A percentile compares a stretch with the other conserved stretches of the same genome.
Evolutionary conservation across 306 rosid species (phyloP).

Genomic region (Castanea crenata): DNA sequence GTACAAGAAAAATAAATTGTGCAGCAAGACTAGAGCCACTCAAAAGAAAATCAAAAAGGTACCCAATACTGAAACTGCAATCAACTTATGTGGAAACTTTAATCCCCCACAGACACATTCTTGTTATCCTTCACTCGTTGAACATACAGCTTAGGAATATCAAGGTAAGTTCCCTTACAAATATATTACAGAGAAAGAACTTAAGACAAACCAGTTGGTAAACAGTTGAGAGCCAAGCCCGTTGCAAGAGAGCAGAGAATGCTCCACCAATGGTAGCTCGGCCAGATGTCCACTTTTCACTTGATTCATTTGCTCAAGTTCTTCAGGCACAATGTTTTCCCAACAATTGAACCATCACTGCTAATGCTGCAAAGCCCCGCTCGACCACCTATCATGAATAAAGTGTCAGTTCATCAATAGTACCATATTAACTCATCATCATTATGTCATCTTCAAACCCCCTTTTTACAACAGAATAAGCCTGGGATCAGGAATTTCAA

Average conservation of each 20-base stretch:
- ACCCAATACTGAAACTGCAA: background rate
- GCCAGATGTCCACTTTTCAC: constrained; percentile 51
- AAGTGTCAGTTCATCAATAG: constrained; percentile 12
- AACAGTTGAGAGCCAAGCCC: constrained; percentile 68
- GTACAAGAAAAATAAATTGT: background rate
- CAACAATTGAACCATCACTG: constrained; percentile 74
- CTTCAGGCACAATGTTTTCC: constrained; percentile 61
- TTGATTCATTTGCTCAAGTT: constrained; percentile 44
- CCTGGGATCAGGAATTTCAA: background rate
- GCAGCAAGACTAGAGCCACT: background rate
- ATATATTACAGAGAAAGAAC: constrained; percentile 2
- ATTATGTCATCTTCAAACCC: background rate
- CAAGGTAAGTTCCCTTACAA: constrained; percentile 6
- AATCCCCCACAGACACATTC: background rate
- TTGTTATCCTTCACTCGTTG: background rate
- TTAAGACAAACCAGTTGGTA: constrained; percentile 51
- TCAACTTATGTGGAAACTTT: background rate
- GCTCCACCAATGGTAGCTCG: constrained; percentile 51
- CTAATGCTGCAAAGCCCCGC: constrained; percentile 69
- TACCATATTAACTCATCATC: constrained; percentile 5
- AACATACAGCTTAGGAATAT: constrained; percentile 22
- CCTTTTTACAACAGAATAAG: background rate
- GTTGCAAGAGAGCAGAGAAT: constrained; percentile 77
- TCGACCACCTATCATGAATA: constrained; percentile 61
- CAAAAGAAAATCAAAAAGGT: background rate